phyloP scores from a whole-genome alignment of 176 grass and related monocot genomes.

The Musa troglodytarum region DNA sequence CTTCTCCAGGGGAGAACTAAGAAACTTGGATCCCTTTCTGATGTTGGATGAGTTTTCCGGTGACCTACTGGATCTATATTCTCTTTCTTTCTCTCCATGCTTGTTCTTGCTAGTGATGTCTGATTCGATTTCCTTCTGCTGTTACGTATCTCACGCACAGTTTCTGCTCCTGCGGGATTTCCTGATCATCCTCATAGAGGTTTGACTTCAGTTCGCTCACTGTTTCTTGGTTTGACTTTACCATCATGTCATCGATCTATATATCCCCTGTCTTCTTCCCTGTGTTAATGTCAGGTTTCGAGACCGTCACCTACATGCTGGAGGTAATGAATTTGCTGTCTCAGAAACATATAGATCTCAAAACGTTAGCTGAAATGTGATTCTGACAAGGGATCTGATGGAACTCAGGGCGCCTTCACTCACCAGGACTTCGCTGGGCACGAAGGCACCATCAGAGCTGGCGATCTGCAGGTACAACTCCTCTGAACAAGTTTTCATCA shows the following conservation, averaged over 20 bases:
- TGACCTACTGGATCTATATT: not conserved
- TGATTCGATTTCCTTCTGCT: not conserved
- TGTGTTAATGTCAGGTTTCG: not conserved
- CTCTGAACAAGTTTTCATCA: too few species aligned
- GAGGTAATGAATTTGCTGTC: not conserved
- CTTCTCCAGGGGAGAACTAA: constrained; percentile 47
- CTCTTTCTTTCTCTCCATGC: not conserved
- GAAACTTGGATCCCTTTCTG: constrained; percentile 46
- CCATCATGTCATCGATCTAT: not conserved
- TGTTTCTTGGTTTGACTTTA: not conserved
- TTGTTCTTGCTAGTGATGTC: not conserved
- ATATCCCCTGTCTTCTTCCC: too few species aligned
- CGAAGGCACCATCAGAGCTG: constrained; percentile 57
- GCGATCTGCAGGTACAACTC: constrained; percentile 59
- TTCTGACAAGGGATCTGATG: not conserved
- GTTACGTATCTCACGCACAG: not conserved
- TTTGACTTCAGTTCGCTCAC: not conserved
- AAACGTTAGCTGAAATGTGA: not conserved
- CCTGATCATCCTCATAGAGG: constrained; percentile 22
- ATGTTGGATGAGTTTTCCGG: constrained; percentile 18
- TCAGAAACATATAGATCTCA: not conserved
- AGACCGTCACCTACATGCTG: constrained; percentile 16
- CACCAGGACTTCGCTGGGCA: constrained; percentile 86
- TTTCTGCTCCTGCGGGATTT: constrained; percentile 10
- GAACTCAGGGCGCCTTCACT: constrained; percentile 55